Percentiles rank a stretch among this genome's conserved stretches.
Evolutionary conservation across 495 filamentous ascomycete genomes (phyloP).

Genomic region (Penicillium nucicola): DNA sequence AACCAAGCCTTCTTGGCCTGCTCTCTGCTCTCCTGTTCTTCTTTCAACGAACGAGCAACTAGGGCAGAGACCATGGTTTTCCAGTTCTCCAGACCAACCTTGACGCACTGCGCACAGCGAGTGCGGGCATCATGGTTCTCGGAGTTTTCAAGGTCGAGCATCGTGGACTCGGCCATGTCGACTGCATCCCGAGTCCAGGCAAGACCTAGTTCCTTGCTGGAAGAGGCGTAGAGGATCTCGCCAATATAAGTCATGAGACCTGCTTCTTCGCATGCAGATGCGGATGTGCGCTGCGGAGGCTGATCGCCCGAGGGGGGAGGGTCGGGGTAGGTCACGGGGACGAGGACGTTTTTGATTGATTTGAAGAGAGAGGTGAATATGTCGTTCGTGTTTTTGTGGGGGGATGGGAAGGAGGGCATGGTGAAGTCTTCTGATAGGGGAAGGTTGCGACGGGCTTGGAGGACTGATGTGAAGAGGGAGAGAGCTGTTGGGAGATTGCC

Average conservation of each 20-base stretch:
- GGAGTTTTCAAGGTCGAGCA: conserved; percentile 36
- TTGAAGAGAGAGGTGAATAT: conserved; percentile 39
- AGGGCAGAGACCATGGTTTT: conserved; percentile 62
- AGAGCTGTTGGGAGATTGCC: conserved; percentile 63
- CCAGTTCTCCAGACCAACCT: conserved; percentile 73
- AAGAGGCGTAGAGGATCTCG: conserved; percentile 80
- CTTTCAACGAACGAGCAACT: conserved; percentile 47
- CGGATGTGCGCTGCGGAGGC: conserved; percentile 55
- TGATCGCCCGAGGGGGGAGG: conserved; percentile 63
- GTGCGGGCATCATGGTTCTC: conserved; percentile 40
- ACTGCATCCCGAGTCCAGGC: conserved; percentile 84
- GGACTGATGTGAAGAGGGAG: conserved; percentile 80
- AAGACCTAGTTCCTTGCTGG: conserved; percentile 62
- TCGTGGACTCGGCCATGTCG: conserved; percentile 57
- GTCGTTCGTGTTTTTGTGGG: conserved; percentile 55
- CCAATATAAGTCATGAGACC: conserved; percentile 86
- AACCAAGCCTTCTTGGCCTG: conserved; percentile 45
- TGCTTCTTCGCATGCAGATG: conserved; percentile 76
- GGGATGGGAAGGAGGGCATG: conserved; percentile 45
- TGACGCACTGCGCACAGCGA: conserved; percentile 69
- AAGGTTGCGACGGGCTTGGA: conserved; percentile 64
- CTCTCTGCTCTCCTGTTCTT: conserved; percentile 33
- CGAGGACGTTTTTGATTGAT: conserved; percentile 38
- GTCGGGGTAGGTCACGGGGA: conserved; percentile 58
- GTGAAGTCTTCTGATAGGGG: conserved; percentile 23